Evolutionary conservation across 306 rosid genomes (phyloP), one percentile per base, ranked within the genome.

Genomic region (Trichosanthes cucumerina): DNA sequence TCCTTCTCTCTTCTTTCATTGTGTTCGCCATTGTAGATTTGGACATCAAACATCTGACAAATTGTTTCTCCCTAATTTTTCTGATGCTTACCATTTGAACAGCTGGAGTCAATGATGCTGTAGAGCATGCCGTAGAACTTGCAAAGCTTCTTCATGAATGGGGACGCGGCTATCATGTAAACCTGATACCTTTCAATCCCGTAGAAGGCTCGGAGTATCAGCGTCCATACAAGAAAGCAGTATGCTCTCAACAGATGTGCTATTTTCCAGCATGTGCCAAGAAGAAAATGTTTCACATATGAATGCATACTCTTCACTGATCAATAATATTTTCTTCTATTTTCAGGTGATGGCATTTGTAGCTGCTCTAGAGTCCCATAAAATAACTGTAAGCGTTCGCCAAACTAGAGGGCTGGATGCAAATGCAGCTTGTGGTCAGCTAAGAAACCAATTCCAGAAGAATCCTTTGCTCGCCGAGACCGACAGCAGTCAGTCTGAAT

Each of bases 391-490:
- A 39, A 95, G 92, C 19, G 78, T 86, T 19, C 95, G 98, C 36
- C 96, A 92, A 91, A 95, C 97, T 41, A 86, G 98, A 85, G 98
- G 98, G 66, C 65, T 92, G 79, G 98, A 92, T 46, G 98, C 98
- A 71, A 93, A 91, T 85, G 98, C 98, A 43, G 98, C 98, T 66
- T 95, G 98, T 83, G 98, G 98, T 66, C 98, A 95, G 88, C 88
- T 95, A 54, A 87, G 98, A 53, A 95, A 95, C 86, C 81, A 86
- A 53, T 95, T 91, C 79, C 97, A 92, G 84, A 95, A 87, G 88
- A 85, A 79, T 72, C 98, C 98, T 79, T 83, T 95, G 85, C 87
- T 76, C 57, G 26, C 80, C 6, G 88, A 91, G 1, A 80, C 87
- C 3, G 96, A 89, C 66, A 64, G 73, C 79, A 77, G 49, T 31